Percentiles rank a stretch among this genome's conserved stretches.
These are phyloP conservation scores for Colletotrichum acutatum DNA, from an alignment of 2,329 filamentous ascomycete species.

Conservation along the genomic window DNA sequence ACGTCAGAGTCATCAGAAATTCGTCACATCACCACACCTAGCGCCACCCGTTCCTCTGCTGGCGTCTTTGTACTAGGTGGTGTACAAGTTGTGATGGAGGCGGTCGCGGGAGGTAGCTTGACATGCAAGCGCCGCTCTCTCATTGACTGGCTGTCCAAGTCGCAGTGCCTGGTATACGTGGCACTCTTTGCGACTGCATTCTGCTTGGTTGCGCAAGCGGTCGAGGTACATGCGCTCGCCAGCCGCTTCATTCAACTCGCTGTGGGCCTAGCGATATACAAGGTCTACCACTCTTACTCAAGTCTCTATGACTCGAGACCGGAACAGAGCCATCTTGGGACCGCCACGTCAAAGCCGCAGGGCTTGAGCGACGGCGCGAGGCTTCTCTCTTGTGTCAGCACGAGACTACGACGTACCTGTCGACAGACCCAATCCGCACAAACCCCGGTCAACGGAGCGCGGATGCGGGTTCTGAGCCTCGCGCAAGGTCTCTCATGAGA, in stretches of 20 bases:
- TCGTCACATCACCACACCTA: neutral
- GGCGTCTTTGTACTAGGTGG: neutral
- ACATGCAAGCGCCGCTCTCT: neutral
- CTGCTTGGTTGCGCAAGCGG: neutral
- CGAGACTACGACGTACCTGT: slow-evolving; percentile 25
- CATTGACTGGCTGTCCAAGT: neutral
- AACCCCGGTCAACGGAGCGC: neutral
- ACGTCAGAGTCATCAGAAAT: neutral
- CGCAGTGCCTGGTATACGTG: neutral
- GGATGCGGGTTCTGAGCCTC: slow-evolving; percentile 15
- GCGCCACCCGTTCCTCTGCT: neutral
- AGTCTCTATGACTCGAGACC: slow-evolving; percentile 29
- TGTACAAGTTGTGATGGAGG: neutral
- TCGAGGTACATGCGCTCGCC: neutral
- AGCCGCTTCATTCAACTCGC: slow-evolving; percentile 4
- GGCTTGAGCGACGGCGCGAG: slow-evolving; percentile 26
- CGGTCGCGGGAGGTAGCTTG: neutral
- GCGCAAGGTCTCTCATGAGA: slow-evolving; percentile 19
- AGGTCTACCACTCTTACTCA: slow-evolving; percentile 5
- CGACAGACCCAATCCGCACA: slow-evolving; percentile 3
- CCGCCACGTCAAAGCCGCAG: slow-evolving; percentile 20
- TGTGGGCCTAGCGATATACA: slow-evolving; percentile 12
- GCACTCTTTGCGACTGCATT: slow-evolving; percentile 2
- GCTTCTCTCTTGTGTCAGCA: slow-evolving; percentile 32
- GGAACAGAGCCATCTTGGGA: slow-evolving; percentile 33